These are phyloP conservation scores for Ilyonectria mors-panacis DNA, from an alignment of 2,329 filamentous ascomycete species.

Conservation along the genomic window DNA sequence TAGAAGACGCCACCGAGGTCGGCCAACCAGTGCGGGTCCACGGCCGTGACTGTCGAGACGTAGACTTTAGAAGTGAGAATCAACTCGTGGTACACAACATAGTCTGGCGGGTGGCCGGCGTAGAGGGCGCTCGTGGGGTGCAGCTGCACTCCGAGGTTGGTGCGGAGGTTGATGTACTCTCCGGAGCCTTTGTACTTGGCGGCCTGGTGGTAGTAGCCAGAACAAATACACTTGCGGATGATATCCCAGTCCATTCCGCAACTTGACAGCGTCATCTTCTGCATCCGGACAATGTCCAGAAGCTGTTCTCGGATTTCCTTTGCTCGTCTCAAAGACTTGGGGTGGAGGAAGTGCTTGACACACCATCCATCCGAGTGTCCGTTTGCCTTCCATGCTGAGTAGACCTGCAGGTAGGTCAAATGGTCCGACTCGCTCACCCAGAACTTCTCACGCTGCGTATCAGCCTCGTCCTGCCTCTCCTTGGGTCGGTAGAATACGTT, in stretches of 20 bases:
- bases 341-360: conserved; percentile 91
- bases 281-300: conserved; percentile 92
- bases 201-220: conserved; percentile 97
- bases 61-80: conserved; percentile 98
- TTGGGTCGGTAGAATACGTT: conserved; percentile 98
- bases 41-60: conserved; percentile 96
- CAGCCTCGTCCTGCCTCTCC: conserved; percentile 96
- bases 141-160: conserved; percentile 92
- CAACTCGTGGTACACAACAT: conserved; percentile 97
- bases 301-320: conserved; percentile 97
- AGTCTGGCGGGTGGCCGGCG: conserved; percentile 95
- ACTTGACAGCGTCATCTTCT: conserved; percentile 88
- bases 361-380: conserved; percentile 94
- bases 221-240: conserved; percentile 96
- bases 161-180: conserved; percentile 97
- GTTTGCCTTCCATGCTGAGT: conserved; percentile 94
- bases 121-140: conserved; percentile 96
- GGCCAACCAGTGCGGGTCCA: conserved; percentile 97
- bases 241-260: conserved; percentile 98
- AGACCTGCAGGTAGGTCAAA: conserved; percentile 94
- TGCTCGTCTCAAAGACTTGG: conserved; percentile 92
- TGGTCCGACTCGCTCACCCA: conserved; percentile 99
- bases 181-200: conserved; percentile 96
- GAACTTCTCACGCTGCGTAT: conserved; percentile 96
- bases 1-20: conserved; percentile 98